phyloP scores from a whole-genome alignment of 305 asterid species.

The Plantago rigida region DNA sequence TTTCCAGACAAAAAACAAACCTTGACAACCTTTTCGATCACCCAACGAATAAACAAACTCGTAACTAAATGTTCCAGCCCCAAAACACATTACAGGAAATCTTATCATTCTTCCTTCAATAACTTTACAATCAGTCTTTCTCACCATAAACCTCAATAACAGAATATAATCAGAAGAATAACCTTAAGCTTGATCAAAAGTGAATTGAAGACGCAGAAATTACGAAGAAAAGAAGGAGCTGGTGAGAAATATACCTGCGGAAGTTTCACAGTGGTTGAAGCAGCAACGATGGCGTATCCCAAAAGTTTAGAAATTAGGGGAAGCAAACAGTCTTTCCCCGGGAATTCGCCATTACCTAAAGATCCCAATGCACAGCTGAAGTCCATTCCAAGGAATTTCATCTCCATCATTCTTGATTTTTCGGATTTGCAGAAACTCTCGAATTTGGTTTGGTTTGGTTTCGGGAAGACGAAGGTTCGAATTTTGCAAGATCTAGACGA shows the following conservation, averaged over 20 bases:
- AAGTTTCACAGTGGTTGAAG: conserved; percentile 84
- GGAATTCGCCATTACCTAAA: conserved; percentile 62
- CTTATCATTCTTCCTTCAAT: too few species aligned
- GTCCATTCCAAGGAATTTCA: conserved; percentile 77
- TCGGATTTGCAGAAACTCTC: neutral
- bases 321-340: conserved; percentile 80
- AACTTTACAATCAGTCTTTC: too few species aligned
- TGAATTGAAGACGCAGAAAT: neutral
- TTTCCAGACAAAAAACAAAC: too few species aligned
- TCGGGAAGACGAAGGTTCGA: too few species aligned
- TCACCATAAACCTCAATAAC: neutral
- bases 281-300: conserved; percentile 81
- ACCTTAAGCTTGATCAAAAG: too few species aligned
- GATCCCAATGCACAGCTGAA: conserved; percentile 80
- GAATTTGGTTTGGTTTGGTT: too few species aligned
- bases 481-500: too few species aligned
- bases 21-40: too few species aligned
- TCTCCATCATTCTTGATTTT: conserved; percentile 38
- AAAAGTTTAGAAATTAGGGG: conserved; percentile 78
- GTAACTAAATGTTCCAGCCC: too few species aligned
- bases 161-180: neutral
- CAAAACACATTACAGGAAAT: too few species aligned
- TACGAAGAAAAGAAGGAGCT: neutral
- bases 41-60: too few species aligned
- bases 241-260: conserved; percentile 44